Evolutionary conservation across 75 land plant genomes (phyloP).

Genomic region (Sequoiadendron giganteum): DNA sequence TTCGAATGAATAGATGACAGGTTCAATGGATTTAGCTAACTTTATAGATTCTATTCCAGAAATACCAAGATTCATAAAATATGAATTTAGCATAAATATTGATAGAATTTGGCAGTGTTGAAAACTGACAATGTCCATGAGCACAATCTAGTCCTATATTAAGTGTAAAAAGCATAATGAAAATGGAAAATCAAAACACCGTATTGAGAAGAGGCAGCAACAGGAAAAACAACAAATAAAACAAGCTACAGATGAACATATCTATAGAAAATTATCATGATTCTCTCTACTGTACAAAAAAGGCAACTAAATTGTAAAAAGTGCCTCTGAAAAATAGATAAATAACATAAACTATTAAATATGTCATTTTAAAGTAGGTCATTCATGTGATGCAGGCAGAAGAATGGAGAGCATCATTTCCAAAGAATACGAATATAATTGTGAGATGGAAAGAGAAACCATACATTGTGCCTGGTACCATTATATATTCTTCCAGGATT

Average conservation of each 20-base stretch:
- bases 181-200: neutral
- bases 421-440: neutral
- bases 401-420: neutral
- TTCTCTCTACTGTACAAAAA: neutral
- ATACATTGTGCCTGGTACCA: conserved; percentile 80
- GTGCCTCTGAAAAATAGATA: neutral
- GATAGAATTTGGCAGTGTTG: neutral
- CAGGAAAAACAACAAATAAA: neutral
- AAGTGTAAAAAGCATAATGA: neutral
- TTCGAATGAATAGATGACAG: neutral
- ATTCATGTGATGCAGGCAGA: neutral
- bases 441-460: neutral
- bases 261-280: neutral
- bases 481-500: conserved; percentile 74
- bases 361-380: neutral
- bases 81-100: neutral
- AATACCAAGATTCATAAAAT: neutral
- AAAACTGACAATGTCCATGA: neutral
- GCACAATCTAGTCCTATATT: neutral
- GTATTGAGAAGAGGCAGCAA: neutral
- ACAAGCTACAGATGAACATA: neutral
- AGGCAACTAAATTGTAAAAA: neutral
- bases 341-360: neutral
- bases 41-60: neutral
- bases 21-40: neutral